Percentiles rank a stretch among this genome's conserved stretches.
These are phyloP conservation scores for Curvularia hawaiiensis DNA, from an alignment of 2,329 filamentous ascomycete species.

Conservation along the genomic window DNA sequence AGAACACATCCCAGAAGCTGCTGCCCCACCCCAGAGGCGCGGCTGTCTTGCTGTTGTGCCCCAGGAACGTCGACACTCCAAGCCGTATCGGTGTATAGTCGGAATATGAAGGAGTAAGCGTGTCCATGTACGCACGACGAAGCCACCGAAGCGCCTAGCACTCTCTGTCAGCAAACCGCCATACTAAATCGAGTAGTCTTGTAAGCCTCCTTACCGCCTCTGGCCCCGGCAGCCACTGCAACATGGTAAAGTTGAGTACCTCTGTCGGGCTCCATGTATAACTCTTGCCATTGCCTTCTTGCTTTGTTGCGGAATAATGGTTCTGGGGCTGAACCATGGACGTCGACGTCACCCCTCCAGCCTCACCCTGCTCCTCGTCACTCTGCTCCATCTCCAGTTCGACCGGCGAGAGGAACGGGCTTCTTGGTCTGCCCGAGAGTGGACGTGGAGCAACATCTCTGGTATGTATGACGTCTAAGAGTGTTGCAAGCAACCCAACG, in stretches of 20 bases:
- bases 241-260: constrained; percentile 57
- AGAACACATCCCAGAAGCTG: constrained; percentile 44
- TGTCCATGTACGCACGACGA: constrained; percentile 43
- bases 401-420: constrained; percentile 40
- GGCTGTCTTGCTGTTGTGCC: constrained; percentile 21
- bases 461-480: constrained; percentile 42
- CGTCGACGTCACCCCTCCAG: constrained; percentile 2
- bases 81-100: constrained; percentile 41
- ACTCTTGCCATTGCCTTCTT: constrained; percentile 1
- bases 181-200: background rate
- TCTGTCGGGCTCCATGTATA: constrained; percentile 48
- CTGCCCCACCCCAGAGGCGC: constrained; percentile 48
- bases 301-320: background rate
- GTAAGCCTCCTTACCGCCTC: constrained; percentile 46
- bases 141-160: constrained; percentile 50
- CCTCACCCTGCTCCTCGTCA: constrained; percentile 17
- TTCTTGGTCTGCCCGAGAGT: constrained; percentile 27
- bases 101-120: constrained; percentile 14
- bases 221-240: constrained; percentile 70
- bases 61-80: constrained; percentile 49
- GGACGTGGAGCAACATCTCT: constrained; percentile 20
- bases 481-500: constrained; percentile 39
- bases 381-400: constrained; percentile 33
- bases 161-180: background rate
- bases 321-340: constrained; percentile 5